Conservation (phyloP, 2,329 filamentous ascomycete genomes). For the Aspergillus pseudoglaucus region DNA sequence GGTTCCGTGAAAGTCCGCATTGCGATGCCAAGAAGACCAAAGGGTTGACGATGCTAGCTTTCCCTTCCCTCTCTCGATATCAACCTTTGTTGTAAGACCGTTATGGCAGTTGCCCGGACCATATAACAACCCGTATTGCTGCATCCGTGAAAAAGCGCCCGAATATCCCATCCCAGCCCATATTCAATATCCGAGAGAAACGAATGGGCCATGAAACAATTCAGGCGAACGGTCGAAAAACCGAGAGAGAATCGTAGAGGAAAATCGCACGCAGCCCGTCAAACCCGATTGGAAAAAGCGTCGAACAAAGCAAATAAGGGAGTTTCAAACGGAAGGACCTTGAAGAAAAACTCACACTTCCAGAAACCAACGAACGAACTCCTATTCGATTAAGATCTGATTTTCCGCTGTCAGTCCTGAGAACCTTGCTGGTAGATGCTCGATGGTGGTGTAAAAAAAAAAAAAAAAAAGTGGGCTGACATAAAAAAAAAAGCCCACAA, state of each 20-base stretch:
- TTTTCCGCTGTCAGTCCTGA: constrained; percentile 8
- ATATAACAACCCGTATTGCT: neutral
- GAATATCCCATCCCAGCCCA: neutral
- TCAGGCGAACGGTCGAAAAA: neutral
- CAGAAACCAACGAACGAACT: neutral
- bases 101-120: neutral
- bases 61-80: neutral
- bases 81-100: neutral
- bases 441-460: constrained; percentile 4
- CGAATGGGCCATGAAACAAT: neutral
- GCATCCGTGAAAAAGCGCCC: neutral
- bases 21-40: neutral
- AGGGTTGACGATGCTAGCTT: neutral
- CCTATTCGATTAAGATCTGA: constrained; percentile 6
- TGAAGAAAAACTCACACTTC: constrained; percentile 2
- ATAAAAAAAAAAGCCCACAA: constrained; percentile 6
- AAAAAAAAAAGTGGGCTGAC: constrained; percentile 7
- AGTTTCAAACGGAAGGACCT: neutral
- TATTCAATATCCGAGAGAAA: neutral
- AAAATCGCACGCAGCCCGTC: constrained; percentile 1
- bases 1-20: neutral
- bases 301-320: neutral
- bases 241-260: neutral
- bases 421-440: constrained; percentile 23
- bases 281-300: neutral